Base-by-base conservation (phyloP, 164 flowering plant species). In the Aristolochia californica region DNA sequence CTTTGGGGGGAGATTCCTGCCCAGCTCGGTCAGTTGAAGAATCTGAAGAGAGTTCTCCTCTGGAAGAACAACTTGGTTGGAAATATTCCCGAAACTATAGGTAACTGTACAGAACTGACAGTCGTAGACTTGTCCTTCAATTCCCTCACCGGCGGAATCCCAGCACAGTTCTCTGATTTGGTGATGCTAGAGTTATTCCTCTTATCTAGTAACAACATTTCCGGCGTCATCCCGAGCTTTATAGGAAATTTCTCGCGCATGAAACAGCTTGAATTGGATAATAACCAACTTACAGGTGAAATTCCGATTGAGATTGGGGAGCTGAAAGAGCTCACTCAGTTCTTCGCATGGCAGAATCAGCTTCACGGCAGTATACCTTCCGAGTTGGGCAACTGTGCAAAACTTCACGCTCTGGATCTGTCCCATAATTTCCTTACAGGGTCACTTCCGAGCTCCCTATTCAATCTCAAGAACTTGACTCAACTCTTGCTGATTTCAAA, bases 311-410 rank as follows among this genome's bases (percentile, higher is more conserved):
- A 63, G 50, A 67, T 83, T 55, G 88, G 88, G 43, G 30, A 59
- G 48, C 57, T 83, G 30, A 75, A 63, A 62, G 66, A 80, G 62
- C 78, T 83, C 25, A 56, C 69, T 38, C 68, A 68, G 69, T 83
- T 83, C 69, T 80, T 68, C 50, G 88, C 85, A 44, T 83, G 88
- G 88, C 74, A 78, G 69, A 83, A 80, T 70, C 73, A 77, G 53
- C 78, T 83, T 18, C 57, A 63, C 40, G 85, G 85, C 48, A 72
- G 57, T 62, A 77, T 83, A 60, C 85, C 85, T 5, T 18, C 18
- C 43, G 78, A 72, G 57, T 64, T 83, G 22, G 75, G 72, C 34
- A 66, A 69, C 60, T 80, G 85, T 47, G 43, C 62, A 68, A 75
- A 75, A 38, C 80, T 83, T 55, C 68, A 77, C 59, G 74, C 73